These are phyloP conservation scores for Micractinium conductrix DNA, from an alignment of 139 green algal species.

Conservation along the genomic window DNA sequence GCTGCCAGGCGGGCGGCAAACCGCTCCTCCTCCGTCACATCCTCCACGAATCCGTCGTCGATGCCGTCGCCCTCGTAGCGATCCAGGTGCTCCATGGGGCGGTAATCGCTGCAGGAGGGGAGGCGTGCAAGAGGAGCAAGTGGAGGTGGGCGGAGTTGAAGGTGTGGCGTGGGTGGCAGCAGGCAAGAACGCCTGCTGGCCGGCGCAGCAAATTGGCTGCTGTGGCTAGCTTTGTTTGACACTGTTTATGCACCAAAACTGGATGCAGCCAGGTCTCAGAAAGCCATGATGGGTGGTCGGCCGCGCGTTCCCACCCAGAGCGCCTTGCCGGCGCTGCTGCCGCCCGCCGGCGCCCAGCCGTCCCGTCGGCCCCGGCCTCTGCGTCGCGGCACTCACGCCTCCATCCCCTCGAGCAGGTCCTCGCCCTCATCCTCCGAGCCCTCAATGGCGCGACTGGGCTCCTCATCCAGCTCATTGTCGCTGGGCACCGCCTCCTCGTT, in stretches of 20 bases:
- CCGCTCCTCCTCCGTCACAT: constrained; percentile 64
- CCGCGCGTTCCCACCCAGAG: no score
- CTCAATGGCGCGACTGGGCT: constrained; percentile 28
- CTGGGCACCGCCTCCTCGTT: constrained; percentile 25
- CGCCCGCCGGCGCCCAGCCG: no score
- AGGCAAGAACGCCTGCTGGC: no score
- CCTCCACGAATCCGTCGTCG: constrained; percentile 73
- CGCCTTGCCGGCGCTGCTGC: no score
- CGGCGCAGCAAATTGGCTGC: no score
- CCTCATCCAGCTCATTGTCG: constrained; percentile 41
- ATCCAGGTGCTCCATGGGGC: constrained; percentile 86
- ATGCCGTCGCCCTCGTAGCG: constrained; percentile 89
- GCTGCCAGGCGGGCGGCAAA: constrained; percentile 68
- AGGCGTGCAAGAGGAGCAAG: neutral
- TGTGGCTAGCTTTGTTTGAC: no score
- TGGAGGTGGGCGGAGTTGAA: no score
- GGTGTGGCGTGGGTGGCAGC: no score
- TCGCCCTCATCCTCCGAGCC: constrained; percentile 78
- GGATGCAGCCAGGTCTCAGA: no score
- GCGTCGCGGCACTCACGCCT: constrained; percentile 63
- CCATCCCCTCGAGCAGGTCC: constrained; percentile 89
- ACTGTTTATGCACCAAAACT: no score
- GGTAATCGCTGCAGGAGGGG: constrained; percentile 87
- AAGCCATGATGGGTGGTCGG: no score
- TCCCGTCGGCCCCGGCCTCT: no score